Evolutionary conservation across 176 grass and related monocot species (phyloP), one percentile per base, ranked within the genome.

Genomic region (Oryza meyeriana): DNA sequence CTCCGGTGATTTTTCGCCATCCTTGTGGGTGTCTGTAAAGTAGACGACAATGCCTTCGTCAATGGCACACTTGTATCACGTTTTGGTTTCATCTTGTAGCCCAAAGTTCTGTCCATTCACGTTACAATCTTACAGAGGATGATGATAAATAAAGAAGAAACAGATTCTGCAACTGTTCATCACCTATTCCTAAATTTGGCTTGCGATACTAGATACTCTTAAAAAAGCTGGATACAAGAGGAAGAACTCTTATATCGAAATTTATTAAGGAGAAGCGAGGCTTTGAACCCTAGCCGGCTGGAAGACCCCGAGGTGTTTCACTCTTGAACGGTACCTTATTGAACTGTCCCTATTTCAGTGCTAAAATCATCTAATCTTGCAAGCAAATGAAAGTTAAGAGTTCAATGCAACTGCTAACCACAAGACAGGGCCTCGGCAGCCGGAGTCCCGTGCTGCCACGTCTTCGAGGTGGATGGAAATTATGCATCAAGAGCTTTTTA

Each of bases 81-180:
- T 48, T 70, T 76, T 63, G 64, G 72, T 64, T 80, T 65, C 10
- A 18, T 83, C 40, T 3, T 50, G 71, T 63, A 71, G 30, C 11
- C 18, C n/a, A 76, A 48, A 71, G 61, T n/a, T 48, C 29, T 2
- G 14, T 62, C 52, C 61, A 14, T 8, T 55, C 72, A 75, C 45
- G 50, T 87, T 64, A 64, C 52, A 87, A 13, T 59, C 6, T 55
- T 55, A 55, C 50, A 55, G 70, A 83, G 27, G 38, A 2, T 38
- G 47, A 9, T 59, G n/a, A 79, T 63, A 74, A 83, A 86, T 83
- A 90, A 76, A 69, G 28, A 71, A 66, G 78, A 68, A 31, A 74
- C 71, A 77, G 65, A 78, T 45, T 68, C 8, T 70, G 73, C 34
- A 66, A 12, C 7, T 76, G 17, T 62, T 20, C 36, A 35, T 81